These are phyloP conservation scores for Paecilomyces formosus DNA, from an alignment of 2,329 filamentous ascomycete species.

Conservation along the genomic window DNA sequence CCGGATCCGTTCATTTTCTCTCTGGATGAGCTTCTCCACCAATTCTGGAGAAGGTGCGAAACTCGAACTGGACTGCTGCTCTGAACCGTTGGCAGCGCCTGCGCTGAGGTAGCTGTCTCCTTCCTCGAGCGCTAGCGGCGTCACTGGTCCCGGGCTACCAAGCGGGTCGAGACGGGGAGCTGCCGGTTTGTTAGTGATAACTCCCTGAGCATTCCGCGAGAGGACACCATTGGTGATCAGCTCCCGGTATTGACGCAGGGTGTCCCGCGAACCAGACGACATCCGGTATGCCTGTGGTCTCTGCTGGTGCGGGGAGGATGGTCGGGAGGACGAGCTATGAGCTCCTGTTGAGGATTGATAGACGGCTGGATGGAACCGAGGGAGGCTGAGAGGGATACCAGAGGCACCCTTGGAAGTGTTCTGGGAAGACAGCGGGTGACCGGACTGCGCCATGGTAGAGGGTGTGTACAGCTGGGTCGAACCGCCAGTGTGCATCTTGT, in stretches of 20 bases:
- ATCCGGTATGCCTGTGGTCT: constrained; percentile 24
- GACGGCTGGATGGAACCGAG: constrained; percentile 40
- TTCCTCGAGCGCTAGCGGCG: constrained; percentile 36
- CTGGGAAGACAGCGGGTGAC: constrained; percentile 21
- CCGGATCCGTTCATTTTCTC: neutral
- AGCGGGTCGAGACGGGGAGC: constrained; percentile 39
- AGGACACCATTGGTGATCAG: constrained; percentile 28
- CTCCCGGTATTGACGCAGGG: constrained; percentile 36
- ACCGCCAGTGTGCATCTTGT: neutral
- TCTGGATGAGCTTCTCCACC: constrained; percentile 1
- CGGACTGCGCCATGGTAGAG: constrained; percentile 24
- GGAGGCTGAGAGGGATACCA: constrained; percentile 33
- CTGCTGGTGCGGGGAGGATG: constrained; percentile 24
- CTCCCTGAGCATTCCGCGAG: constrained; percentile 17
- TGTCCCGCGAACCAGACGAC: constrained; percentile 28
- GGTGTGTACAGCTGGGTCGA: constrained; percentile 1
- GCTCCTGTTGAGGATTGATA: constrained; percentile 26
- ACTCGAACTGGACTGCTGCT: neutral
- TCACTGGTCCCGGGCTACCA: constrained; percentile 39
- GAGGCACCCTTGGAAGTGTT: constrained; percentile 27
- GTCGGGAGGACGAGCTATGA: constrained; percentile 17
- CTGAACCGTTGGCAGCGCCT: constrained; percentile 16
- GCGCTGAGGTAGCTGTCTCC: constrained; percentile 34
- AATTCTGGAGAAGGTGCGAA: neutral
- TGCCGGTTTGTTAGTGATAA: constrained; percentile 27